Evolutionary conservation across 495 filamentous ascomycete species (phyloP), one percentile per base, ranked within the genome.

Genomic region (Rhypophila decipiens): DNA sequence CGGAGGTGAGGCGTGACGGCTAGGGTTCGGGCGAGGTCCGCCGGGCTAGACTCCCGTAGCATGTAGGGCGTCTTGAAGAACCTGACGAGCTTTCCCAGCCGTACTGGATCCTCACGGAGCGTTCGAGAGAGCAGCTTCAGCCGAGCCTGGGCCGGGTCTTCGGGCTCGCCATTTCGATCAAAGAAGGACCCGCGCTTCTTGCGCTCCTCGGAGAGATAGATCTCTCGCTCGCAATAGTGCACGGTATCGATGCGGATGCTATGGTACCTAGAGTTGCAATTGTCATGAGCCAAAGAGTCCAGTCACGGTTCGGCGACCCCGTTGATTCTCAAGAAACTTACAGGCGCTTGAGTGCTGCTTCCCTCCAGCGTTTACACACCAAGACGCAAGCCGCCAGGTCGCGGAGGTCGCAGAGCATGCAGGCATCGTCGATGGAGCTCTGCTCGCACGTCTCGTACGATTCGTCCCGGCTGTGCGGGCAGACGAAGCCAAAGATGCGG

Each of bases 31-130:
- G 93, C 93, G 43, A 96, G 78, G 47, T 88, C 85, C 29, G 86
- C 73, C 63, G 89, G 90, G 69, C 78, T 86, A 5, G 85, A 84
- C 66, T 96, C 91, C 36, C 93, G 82, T 38, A 88, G 84, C 93
- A 96, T 96, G 64, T 96, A 97, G n/a, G 93, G 87, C 56, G 86
- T 84, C 68, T 95, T 91, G 44, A 98, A 69, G 46, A 83, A 86
- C 49, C 84, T 68, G 10, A 96, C 87, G 21, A 76, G 70, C 4
- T 68, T 61, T 0, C 79, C 88, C 13, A 93, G 69, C 24, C 71
- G 68, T 8, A 74, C 73, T 20, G 75, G 74, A 23, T 85, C 80
- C 24, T 90, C 84, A 47, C 90, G 78, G 27, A 97, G 80, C 0
- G 89, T 83, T 35, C 87, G 80, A 61, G 82, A 86, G 36, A 98